Evolutionary conservation across 495 filamentous ascomycete genomes (phyloP), one percentile per base, ranked within the genome.

Genomic region (Astrothelium subdiscretum): DNA sequence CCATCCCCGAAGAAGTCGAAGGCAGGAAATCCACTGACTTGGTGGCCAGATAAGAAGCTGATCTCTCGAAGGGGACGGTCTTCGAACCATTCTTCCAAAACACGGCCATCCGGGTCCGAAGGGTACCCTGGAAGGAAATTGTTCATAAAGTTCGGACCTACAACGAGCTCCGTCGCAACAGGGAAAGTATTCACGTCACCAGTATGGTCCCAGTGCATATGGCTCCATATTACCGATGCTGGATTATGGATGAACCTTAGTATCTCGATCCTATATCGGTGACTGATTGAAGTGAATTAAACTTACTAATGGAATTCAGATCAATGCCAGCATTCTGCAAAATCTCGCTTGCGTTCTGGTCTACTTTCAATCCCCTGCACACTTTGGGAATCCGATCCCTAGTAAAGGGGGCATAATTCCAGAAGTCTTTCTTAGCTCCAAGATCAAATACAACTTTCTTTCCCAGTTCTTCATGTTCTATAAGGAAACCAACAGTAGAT

Each of bases 131-230:
- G 84, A 3, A 77, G 54, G 24, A 79, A 64, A 1, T 42, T 35
- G 1, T 73, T 66, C 38, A 75, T 80, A 67, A 83, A 78, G 0
- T 83, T 83, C 1, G 79, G 80, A 0, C 86, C 85, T 20, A 87
- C 60, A 24, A 62, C 51, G 0, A 88, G 64, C 0, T 74, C 69
- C 0, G 81, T 80, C 15, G 66, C 72, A 0, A 74, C 32, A 0
- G 75, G 79, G 61, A 87, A 86, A 0, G 63, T 74, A 0, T 73
- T 72, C 2, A 78, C 73, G 58, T 87, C 77, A 3, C 84, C 86
- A 18, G 72, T 73, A 65, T 88, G 86, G 67, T 87, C 85, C 59
- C 80, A 81, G 66, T 87, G 85, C 22, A 27, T 54, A 24, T 54
- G 48, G 48, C 22, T 27, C 48, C 48, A 54, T 26, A 54, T 54